phyloP scores from a whole-genome alignment of 2,329 filamentous ascomycete species.

The Phoma sp. region DNA sequence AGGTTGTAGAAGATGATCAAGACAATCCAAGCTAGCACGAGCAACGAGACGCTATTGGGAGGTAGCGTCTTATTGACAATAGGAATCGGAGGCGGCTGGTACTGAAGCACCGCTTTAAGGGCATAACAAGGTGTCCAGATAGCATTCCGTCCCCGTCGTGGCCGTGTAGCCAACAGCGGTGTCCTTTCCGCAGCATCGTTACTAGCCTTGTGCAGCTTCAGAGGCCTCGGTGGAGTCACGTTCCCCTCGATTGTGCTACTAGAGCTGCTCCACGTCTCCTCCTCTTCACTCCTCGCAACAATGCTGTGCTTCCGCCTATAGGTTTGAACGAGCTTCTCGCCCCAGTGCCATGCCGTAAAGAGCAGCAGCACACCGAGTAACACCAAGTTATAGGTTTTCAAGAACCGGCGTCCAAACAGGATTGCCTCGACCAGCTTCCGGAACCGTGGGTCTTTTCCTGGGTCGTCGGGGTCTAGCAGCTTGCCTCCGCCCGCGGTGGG shows the following conservation, averaged over 20 bases:
- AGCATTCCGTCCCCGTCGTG: conserved; percentile 4
- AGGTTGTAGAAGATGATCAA: conserved; percentile 67
- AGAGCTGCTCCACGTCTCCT: conserved; percentile 47
- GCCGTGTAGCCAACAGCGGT: conserved; percentile 39
- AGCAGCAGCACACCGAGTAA: conserved; percentile 47
- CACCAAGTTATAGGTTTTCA: conserved; percentile 52
- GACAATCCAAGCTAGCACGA: conserved; percentile 59
- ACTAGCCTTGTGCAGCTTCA: conserved; percentile 15
- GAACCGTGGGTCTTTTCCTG: conserved; percentile 47
- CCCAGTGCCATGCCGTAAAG: conserved; percentile 50
- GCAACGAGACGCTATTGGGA: conserved; percentile 63
- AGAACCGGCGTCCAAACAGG: conserved; percentile 48
- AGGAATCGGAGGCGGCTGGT: conserved; percentile 65
- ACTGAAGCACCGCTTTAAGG: conserved; percentile 53
- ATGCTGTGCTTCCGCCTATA: not conserved
- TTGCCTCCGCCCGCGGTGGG: conserved; percentile 18
- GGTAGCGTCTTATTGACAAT: conserved; percentile 65
- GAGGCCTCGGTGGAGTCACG: conserved; percentile 36
- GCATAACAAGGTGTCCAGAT: conserved; percentile 31
- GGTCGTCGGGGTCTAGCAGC: conserved; percentile 38
- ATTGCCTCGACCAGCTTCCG: conserved; percentile 47
- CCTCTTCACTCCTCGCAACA: conserved; percentile 2
- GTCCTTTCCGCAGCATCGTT: conserved; percentile 39
- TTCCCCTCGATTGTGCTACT: conserved; percentile 50
- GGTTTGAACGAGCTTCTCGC: conserved; percentile 28